phyloP scores from a whole-genome alignment of 805 yeast species.

The Wickerhamomyces xylosicus region DNA sequence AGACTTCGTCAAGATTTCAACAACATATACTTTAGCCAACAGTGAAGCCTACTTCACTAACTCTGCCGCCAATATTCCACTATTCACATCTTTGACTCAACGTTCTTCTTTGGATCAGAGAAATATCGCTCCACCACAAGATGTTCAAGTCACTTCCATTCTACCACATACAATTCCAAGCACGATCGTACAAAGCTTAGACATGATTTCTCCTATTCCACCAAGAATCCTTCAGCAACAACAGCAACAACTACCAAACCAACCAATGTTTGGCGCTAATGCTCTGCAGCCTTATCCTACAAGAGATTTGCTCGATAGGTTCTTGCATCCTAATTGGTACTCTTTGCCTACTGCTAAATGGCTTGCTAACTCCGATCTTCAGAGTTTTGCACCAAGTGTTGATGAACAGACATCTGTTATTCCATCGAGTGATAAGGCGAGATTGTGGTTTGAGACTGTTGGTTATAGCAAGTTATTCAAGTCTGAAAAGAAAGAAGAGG shows the following conservation, averaged over 20 bases:
- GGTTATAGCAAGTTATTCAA: constrained; percentile 31
- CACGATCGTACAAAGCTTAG: constrained; percentile 18
- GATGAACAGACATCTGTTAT: constrained; percentile 51
- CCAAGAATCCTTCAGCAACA: constrained; percentile 11
- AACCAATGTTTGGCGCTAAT: background rate
- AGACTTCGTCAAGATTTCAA: constrained; percentile 53
- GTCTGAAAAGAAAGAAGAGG: constrained; percentile 3
- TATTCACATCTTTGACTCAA: constrained; percentile 64
- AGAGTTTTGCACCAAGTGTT: constrained; percentile 55
- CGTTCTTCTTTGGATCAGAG: constrained; percentile 72
- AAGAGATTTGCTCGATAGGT: constrained; percentile 41
- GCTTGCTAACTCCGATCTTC: constrained; percentile 40
- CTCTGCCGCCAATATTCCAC: constrained; percentile 58
- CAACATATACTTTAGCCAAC: constrained; percentile 37
- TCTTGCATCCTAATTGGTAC: constrained; percentile 55
- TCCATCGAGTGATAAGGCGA: constrained; percentile 38
- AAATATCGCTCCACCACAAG: constrained; percentile 55
- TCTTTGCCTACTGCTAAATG: constrained; percentile 56
- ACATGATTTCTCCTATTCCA: constrained; percentile 18
- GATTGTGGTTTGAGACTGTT: constrained; percentile 42
- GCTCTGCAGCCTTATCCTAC: constrained; percentile 22
- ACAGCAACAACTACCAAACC: constrained; percentile 27
- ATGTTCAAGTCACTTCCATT: constrained; percentile 56
- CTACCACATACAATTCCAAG: constrained; percentile 35
- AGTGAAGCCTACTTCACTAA: constrained; percentile 57